These are phyloP conservation scores for Crinitomyces ghanaensis DNA, from an alignment of 805 yeast genomes.

Conservation along the genomic window DNA sequence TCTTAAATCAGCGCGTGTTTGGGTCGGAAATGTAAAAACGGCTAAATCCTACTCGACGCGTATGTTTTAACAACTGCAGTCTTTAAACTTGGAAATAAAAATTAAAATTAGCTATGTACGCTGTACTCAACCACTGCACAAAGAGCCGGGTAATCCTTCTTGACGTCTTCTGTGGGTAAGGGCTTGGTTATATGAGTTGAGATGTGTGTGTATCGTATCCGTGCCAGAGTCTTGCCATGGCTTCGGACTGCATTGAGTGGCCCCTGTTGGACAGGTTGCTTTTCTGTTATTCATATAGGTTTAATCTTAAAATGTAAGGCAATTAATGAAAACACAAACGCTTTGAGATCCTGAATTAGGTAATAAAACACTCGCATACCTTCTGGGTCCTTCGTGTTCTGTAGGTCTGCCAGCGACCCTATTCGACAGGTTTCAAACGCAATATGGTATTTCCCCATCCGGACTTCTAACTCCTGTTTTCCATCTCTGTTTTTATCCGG, in stretches of 20 bases:
- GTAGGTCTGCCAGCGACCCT: slow-evolving; percentile 32
- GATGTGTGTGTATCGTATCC: background rate
- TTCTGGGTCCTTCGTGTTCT: slow-evolving; percentile 32
- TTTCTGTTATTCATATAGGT: slow-evolving; percentile 3
- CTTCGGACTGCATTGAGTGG: background rate
- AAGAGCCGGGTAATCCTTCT: too few relatives aligned
- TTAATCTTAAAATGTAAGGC: slow-evolving; percentile 32
- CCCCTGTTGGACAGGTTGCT: background rate
- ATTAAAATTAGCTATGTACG: too few relatives aligned
- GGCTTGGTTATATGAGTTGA: too few relatives aligned
- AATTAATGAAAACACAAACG: slow-evolving; percentile 32
- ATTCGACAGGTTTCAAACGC: slow-evolving; percentile 30
- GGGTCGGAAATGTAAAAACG: too few relatives aligned
- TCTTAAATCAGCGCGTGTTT: too few relatives aligned
- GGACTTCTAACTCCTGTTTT: slow-evolving; percentile 32
- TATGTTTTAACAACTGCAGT: too few relatives aligned
- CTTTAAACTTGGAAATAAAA: too few relatives aligned
- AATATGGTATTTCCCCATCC: slow-evolving; percentile 27
- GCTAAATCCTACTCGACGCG: too few relatives aligned
- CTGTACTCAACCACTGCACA: too few relatives aligned
- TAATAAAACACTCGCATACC: slow-evolving; percentile 35
- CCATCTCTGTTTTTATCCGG: slow-evolving; percentile 32
- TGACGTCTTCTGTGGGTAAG: too few relatives aligned
- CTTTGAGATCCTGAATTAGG: slow-evolving; percentile 33
- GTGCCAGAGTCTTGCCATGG: background rate